Base-by-base conservation (phyloP, 2,329 filamentous ascomycete genomes). In the Aspergillus piperis region DNA sequence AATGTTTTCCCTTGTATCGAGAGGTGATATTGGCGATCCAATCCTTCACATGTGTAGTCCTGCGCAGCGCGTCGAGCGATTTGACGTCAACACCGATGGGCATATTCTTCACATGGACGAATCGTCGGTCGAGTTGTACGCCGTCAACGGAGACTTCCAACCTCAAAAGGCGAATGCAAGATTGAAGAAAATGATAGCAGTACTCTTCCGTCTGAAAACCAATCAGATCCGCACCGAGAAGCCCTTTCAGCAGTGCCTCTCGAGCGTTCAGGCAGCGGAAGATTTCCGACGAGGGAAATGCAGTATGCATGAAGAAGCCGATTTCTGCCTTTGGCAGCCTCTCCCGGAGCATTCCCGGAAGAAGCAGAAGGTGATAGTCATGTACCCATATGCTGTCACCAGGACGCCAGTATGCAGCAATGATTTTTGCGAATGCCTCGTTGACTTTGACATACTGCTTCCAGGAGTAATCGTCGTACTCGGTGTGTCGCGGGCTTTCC, bases 401-500 rank as follows among this genome's bases (percentile, higher is more conserved):
- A 23, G 89, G 87, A 80, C 96, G 96, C 88, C 93, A 97, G 77
- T 92, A 90, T 73, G 88, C 88, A 53, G 95, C 82, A 58, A 97
- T 92, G 71, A 88, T 89, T 74, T 96, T 90, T 32, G 94, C 93
- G 76, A 97, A 97, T 1, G 90, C 90, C 74, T 94, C 90, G 77
- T 97, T 97, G 71, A 97, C 86, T 57, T 90, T 91, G 71, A 92
- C 89, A 71, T 97, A 98, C 80, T 91, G 95, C 67, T 91, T 86
- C 91, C 92, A 98, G 0, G 93, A 96, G 76, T 97, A 93, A 70
- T 97, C 94, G 74, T 96, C 89, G 74, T 96, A 98, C 0, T 94
- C 92, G 73, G 96, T 97, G 85, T 92, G 96, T 81, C 96, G 96
- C 41, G 94, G 93, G 71, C 94, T 94, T 74, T 97, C 94, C 2